These are phyloP conservation scores for Wakefieldia striispora DNA, from an alignment of 768 basidiomycete species.

Conservation along the genomic window DNA sequence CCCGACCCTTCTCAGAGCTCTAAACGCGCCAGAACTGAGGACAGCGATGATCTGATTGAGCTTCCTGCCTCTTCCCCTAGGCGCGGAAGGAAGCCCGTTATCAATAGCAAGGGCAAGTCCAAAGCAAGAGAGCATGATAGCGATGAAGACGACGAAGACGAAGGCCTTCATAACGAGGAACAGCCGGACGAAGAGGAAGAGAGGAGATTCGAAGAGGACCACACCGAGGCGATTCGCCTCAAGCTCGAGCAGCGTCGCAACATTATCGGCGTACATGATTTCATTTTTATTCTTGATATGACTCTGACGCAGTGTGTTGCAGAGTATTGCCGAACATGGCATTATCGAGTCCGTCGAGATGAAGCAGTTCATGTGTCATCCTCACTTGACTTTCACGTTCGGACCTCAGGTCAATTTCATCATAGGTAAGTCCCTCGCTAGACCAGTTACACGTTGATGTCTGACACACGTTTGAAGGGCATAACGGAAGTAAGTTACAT, in stretches of 20 bases:
- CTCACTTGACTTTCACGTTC: constrained; percentile 77
- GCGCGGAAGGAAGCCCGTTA: constrained; percentile 30
- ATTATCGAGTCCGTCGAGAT: constrained; percentile 85
- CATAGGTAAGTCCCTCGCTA: constrained; percentile 55
- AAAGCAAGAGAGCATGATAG: constrained; percentile 28
- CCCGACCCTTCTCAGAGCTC: constrained; percentile 32
- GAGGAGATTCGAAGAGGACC: constrained; percentile 60
- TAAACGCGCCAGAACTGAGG: constrained; percentile 45
- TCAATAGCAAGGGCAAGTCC: constrained; percentile 34
- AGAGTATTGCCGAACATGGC: constrained; percentile 84
- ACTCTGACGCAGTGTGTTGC: neutral
- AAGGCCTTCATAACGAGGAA: constrained; percentile 36
- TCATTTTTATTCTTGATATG: constrained; percentile 33
- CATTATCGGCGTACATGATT: constrained; percentile 44
- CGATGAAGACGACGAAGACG: constrained; percentile 31
- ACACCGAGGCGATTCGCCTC: constrained; percentile 54
- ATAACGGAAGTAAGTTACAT: constrained; percentile 80
- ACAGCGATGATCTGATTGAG: constrained; percentile 34
- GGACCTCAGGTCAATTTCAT: constrained; percentile 97
- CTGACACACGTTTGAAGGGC: constrained; percentile 46
- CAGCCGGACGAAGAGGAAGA: constrained; percentile 53
- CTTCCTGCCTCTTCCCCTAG: constrained; percentile 12
- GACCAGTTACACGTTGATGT: neutral
- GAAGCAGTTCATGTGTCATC: constrained; percentile 96
- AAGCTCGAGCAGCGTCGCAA: constrained; percentile 46